phyloP scores from a whole-genome alignment of 1,139 yeast genomes.

The Kodamaea sp. region DNA sequence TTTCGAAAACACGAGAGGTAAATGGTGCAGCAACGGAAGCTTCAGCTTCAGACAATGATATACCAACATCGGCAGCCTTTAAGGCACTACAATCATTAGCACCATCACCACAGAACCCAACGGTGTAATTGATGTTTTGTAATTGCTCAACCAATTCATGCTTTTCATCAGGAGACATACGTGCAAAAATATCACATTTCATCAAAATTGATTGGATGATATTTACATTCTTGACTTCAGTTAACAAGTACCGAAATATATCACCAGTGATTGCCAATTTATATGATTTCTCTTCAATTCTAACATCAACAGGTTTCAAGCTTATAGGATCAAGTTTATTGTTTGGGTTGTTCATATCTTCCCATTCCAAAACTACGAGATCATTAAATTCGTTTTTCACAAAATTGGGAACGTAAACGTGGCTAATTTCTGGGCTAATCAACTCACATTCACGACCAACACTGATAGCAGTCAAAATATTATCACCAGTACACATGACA shows the following conservation, averaged over 20 bases:
- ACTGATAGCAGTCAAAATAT: constrained; percentile 87
- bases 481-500: constrained; percentile 97
- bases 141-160: constrained; percentile 90
- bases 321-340: constrained; percentile 58
- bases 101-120: constrained; percentile 98
- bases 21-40: constrained; percentile 99
- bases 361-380: constrained; percentile 39
- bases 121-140: constrained; percentile 82
- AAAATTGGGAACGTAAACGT: constrained; percentile 70
- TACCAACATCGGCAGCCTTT: constrained; percentile 96
- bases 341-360: constrained; percentile 56
- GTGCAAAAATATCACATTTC: constrained; percentile 77
- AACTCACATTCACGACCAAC: constrained; percentile 85
- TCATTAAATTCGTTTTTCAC: constrained; percentile 24
- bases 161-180: constrained; percentile 99
- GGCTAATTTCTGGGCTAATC: constrained; percentile 38
- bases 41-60: constrained; percentile 94
- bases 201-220: constrained; percentile 59
- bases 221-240: constrained; percentile 42
- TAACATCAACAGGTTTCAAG: constrained; percentile 45
- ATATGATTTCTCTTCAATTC: constrained; percentile 36
- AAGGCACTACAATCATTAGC: constrained; percentile 97
- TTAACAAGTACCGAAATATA: constrained; percentile 71
- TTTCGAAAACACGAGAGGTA: constrained; percentile 84
- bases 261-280: constrained; percentile 90